A percentile compares a stretch with the other conserved stretches of the same genome.
Evolutionary conservation across 352 stramenopile genomes (phyloP).

Genomic region (Globisporangium cystogenes): DNA sequence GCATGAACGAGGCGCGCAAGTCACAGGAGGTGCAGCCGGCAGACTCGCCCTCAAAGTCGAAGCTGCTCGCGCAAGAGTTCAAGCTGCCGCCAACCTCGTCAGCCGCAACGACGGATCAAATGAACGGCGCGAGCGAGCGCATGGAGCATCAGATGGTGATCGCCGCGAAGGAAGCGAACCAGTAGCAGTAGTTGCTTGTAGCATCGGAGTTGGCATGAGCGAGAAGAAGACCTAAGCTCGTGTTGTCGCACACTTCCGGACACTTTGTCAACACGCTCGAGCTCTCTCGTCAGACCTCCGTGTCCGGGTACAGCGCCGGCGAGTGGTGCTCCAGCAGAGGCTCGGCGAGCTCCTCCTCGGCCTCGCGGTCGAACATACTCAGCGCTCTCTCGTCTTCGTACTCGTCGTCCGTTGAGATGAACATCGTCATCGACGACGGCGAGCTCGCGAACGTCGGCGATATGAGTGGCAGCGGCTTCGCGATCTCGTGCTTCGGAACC

Average conservation of each 20-base stretch:
- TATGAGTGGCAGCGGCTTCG: slow-evolving; percentile 22
- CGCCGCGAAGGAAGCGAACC: background rate
- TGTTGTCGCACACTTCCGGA: no score
- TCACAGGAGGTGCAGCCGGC: background rate
- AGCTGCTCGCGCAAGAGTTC: slow-evolving; percentile 5
- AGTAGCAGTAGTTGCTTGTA: background rate
- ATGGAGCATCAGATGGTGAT: slow-evolving; percentile 12
- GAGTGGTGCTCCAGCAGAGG: slow-evolving; percentile 28
- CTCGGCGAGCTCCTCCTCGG: slow-evolving; percentile 36
- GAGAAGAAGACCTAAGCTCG: no score
- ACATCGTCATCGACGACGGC: slow-evolving; percentile 39
- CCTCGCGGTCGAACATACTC: slow-evolving; percentile 16
- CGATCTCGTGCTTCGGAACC: slow-evolving; percentile 12
- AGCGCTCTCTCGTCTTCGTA: slow-evolving; percentile 19
- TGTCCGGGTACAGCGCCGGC: slow-evolving; percentile 18
- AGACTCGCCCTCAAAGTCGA: background rate
- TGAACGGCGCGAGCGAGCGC: slow-evolving; percentile 1
- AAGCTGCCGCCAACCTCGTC: background rate
- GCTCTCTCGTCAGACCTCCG: slow-evolving; percentile 8
- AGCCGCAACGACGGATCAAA: background rate
- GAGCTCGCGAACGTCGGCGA: slow-evolving; percentile 36
- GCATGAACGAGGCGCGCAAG: background rate
- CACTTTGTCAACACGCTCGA: no score
- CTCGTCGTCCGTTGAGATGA: slow-evolving; percentile 44
- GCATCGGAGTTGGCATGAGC: no score